Conservation (phyloP, 257 asterid species). For the Parsonsia alboflavescens region DNA sequence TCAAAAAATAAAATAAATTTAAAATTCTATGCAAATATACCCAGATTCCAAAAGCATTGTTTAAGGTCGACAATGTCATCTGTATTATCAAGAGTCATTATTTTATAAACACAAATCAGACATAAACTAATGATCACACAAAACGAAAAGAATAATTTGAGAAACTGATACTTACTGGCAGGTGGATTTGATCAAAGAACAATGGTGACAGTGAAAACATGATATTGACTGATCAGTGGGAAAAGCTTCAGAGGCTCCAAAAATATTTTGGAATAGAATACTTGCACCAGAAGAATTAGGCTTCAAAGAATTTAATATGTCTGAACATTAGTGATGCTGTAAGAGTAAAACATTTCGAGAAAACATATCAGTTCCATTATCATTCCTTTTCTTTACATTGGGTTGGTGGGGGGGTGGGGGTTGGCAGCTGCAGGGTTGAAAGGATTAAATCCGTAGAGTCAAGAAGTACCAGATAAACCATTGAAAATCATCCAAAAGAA, state of each 20-base stretch:
- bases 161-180: slow-evolving; percentile 63
- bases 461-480: not conserved
- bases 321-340: slow-evolving; percentile 51
- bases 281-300: slow-evolving; percentile 64
- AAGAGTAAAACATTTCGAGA: slow-evolving; percentile 13
- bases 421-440: not conserved
- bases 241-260: slow-evolving; percentile 38
- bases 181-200: slow-evolving; percentile 34
- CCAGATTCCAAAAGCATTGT: not conserved
- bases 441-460: not conserved
- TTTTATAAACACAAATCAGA: not conserved
- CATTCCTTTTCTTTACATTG: not conserved
- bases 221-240: slow-evolving; percentile 24
- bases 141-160: slow-evolving; percentile 13
- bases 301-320: slow-evolving; percentile 57
- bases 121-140: not conserved
- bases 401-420: not conserved
- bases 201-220: slow-evolving; percentile 35
- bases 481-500: not conserved
- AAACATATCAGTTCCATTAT: not conserved
- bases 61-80: not conserved
- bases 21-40: no score
- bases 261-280: slow-evolving; percentile 53
- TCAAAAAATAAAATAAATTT: no score
- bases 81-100: not conserved